Evolutionary conservation across 192 early-diverging fungal species (phyloP), one percentile per base, ranked within the genome.

Genomic region (Paraglomus occultum): DNA sequence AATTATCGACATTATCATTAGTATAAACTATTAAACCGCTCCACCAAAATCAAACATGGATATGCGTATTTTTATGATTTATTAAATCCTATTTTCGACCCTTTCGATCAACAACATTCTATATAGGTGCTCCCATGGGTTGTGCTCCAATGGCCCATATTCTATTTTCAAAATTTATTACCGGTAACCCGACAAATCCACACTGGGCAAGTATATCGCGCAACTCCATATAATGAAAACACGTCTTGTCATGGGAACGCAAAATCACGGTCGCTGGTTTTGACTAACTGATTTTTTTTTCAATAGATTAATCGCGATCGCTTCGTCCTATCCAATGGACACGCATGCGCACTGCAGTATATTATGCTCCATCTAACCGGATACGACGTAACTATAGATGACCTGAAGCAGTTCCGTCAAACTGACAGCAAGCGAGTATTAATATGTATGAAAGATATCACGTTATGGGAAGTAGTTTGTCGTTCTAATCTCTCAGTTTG

Each of bases 301-400:
- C 47, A 51, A 18, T 31, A 89, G 88, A 74, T 91, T 71, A 95
- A 95, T 79, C 91, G 95, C 53, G 95, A 99, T 78, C 94, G 97
- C 42, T 99, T 99, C 70, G 91, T 99, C 15, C 85, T 99, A 65
- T 98, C 95, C 52, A 97, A 97, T 79, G 97, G 97, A 31, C 97
- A 99, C 79, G 97, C 77, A n/a, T 96, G 95, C 73, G 94, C 87
- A 4, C 82, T 99, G 68, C 92, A 93, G 77, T 99, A 99, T 77
- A 82, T 91, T 49, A 76, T 94, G 61, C 84, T 94, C 64, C 97
- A 99, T 80, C 76, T 99, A 63, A 64, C 88, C 40, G 95, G 95
- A 8, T 95, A 90, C 82, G 88, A 95, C 58, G 75, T 97, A 22
- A 79, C 90, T 12, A 83, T 99, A 67, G 89, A 94, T 22, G 97